Evolutionary conservation across 805 yeast species (phyloP).

Genomic region (Candida pseudofarinosa): DNA sequence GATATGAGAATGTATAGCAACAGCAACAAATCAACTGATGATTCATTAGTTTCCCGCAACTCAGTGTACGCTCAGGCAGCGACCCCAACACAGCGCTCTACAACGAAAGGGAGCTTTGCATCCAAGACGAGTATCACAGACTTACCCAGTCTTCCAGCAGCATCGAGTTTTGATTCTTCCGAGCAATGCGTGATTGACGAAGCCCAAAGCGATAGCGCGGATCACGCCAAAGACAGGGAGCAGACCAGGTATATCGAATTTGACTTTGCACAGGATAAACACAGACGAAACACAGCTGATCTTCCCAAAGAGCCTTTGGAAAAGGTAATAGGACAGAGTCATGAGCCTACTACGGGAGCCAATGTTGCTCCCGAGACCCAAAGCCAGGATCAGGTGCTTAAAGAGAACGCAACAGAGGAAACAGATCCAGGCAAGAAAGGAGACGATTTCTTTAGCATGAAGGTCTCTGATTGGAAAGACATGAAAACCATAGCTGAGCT

Average conservation of each 20-base stretch:
- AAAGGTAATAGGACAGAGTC: constrained; percentile 2
- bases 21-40: not conserved
- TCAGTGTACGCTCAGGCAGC: not conserved
- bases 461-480: constrained; percentile 68
- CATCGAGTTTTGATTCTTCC: not conserved
- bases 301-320: constrained; percentile 3
- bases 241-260: constrained; percentile 25
- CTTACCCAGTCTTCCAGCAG: constrained; percentile 20
- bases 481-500: constrained; percentile 79
- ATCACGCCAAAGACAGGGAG: not conserved
- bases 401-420: not conserved
- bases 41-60: not conserved
- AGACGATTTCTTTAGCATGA: constrained; percentile 35
- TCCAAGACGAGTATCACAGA: constrained; percentile 13
- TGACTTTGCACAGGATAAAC: constrained; percentile 16
- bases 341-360: not conserved
- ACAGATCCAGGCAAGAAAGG: constrained; percentile 6
- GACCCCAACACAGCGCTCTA: not conserved
- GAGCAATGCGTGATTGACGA: not conserved
- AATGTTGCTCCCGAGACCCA: not conserved
- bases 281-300: constrained; percentile 1
- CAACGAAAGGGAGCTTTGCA: not conserved
- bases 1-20: not conserved
- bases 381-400: not conserved
- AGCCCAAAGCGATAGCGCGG: not conserved